phyloP scores from a whole-genome alignment of 768 basidiomycete species.

The Chlorophyllum brunneum region DNA sequence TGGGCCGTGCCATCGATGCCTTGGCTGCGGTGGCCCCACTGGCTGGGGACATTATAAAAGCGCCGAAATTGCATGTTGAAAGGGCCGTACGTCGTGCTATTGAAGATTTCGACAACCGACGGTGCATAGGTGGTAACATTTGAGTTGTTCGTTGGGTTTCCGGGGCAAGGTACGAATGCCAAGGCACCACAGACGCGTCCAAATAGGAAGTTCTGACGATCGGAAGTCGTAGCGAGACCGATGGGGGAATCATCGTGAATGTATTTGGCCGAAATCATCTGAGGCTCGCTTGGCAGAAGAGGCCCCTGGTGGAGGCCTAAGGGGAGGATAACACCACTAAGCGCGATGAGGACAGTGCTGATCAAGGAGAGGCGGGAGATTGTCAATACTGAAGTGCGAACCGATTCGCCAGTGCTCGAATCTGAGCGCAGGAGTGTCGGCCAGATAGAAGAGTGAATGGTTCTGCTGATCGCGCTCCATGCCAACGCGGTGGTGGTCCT shows the following conservation, averaged over 20 bases:
- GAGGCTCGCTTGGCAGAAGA: background rate
- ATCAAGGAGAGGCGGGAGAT: background rate
- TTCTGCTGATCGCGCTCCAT: slow-evolving; percentile 18
- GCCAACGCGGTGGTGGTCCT: slow-evolving; percentile 17
- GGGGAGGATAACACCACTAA: background rate
- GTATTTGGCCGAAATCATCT: background rate
- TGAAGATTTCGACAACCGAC: slow-evolving; percentile 16
- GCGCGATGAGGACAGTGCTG: background rate
- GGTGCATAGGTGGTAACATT: slow-evolving; percentile 15
- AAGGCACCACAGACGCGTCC: background rate
- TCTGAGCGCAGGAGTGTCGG: slow-evolving; percentile 16
- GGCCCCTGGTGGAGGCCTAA: background rate
- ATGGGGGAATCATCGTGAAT: background rate
- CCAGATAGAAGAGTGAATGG: slow-evolving; percentile 19
- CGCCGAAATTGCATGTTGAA: slow-evolving; percentile 21
- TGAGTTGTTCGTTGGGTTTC: slow-evolving; percentile 8
- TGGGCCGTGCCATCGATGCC: background rate
- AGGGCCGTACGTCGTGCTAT: slow-evolving; percentile 18
- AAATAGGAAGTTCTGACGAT: background rate
- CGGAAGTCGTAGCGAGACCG: background rate
- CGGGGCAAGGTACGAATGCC: background rate
- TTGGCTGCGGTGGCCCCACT: slow-evolving; percentile 2
- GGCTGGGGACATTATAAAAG: slow-evolving; percentile 11
- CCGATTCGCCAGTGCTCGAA: background rate
- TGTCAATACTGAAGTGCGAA: slow-evolving; percentile 6